Percentiles rank a stretch among this genome's conserved stretches.
phyloP scores from a whole-genome alignment of 352 stramenopile genomes.

The Globisporangium lucens region DNA sequence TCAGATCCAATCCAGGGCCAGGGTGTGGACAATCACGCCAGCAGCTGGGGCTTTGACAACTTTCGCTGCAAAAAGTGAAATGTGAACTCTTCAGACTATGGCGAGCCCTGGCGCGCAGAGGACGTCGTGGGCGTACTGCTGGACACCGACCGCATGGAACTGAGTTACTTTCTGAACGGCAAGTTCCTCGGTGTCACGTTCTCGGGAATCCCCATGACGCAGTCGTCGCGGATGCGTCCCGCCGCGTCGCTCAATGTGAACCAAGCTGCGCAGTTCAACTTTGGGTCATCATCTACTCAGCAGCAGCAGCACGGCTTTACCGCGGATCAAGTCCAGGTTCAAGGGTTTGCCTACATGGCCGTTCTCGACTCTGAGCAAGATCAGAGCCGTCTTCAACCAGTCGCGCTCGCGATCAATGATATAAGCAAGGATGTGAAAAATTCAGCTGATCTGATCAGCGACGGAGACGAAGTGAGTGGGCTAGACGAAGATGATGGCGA shows the following conservation, averaged over 20 bases:
- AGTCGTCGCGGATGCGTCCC: conserved; percentile 59
- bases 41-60: conserved; percentile 92
- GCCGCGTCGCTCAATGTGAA: conserved; percentile 85
- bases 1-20: conserved; percentile 83
- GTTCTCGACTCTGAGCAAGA: conserved; percentile 35
- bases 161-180: conserved; percentile 93
- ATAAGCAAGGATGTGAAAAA: conserved; percentile 2
- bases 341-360: conserved; percentile 37
- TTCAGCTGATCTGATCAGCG: conserved; percentile 2
- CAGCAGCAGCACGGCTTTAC: background rate
- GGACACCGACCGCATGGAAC: conserved; percentile 77
- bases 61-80: conserved; percentile 90
- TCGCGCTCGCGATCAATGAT: conserved; percentile 26
- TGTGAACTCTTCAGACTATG: conserved; percentile 78
- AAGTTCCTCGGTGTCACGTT: conserved; percentile 86
- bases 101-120: conserved; percentile 66
- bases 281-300: conserved; percentile 29
- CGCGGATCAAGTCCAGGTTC: background rate
- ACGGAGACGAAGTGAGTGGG: conserved; percentile 2
- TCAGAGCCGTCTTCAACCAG: conserved; percentile 37
- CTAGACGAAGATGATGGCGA: conserved; percentile 15
- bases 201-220: conserved; percentile 36
- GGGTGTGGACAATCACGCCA: conserved; percentile 88
- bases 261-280: conserved; percentile 79
- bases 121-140: conserved; percentile 88